Conservation (phyloP, 257 asterid species). For the Solanum ossicruentum region DNA sequence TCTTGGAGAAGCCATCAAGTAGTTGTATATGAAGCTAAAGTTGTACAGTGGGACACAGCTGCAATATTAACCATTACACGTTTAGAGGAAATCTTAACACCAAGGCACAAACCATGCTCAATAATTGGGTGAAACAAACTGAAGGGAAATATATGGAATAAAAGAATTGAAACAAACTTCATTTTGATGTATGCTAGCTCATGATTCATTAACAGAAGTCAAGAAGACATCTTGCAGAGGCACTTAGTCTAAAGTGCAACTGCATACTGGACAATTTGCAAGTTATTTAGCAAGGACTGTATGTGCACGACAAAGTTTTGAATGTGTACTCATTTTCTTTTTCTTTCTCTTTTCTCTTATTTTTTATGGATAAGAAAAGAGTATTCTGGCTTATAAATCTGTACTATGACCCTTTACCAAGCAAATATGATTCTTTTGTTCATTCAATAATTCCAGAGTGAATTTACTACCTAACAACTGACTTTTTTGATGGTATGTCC, state of each 20-base stretch:
- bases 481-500: not conserved
- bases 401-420: not conserved
- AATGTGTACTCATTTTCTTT: not conserved
- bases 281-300: not conserved
- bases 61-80: slow-evolving; percentile 22
- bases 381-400: not conserved
- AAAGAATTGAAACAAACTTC: not conserved
- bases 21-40: slow-evolving; percentile 75
- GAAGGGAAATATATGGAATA: not conserved
- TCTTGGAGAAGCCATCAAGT: slow-evolving; percentile 71
- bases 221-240: not conserved
- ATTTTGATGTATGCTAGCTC: not conserved
- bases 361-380: not conserved
- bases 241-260: not conserved
- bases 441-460: not conserved
- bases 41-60: slow-evolving; percentile 92
- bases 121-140: not conserved
- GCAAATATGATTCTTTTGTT: not conserved
- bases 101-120: not conserved
- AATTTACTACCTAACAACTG: not conserved
- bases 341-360: not conserved
- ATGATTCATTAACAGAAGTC: not conserved
- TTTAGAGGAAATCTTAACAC: slow-evolving; percentile 10
- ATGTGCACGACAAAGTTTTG: not conserved
- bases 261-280: not conserved